phyloP scores from a whole-genome alignment of 2,329 filamentous ascomycete genomes.

The Cytospora schulzeri region DNA sequence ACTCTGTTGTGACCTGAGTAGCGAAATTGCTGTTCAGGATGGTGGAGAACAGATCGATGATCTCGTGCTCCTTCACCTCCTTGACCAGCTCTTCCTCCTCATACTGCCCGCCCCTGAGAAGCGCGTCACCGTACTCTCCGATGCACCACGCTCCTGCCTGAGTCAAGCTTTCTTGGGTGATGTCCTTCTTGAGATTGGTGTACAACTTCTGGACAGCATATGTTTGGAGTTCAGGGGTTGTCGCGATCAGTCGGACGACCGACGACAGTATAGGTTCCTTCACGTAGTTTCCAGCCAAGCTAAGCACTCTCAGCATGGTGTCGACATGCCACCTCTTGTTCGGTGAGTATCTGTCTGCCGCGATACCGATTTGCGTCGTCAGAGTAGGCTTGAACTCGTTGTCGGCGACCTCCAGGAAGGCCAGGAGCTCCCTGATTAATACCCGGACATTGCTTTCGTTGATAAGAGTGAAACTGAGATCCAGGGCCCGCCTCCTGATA shows the following conservation, averaged over 20 bases:
- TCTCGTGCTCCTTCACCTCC: conserved; percentile 80
- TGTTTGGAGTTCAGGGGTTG: conserved; percentile 89
- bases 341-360: conserved; percentile 91
- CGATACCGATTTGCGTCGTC: conserved; percentile 97
- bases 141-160: conserved; percentile 96
- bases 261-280: conserved; percentile 98
- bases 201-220: conserved; percentile 97
- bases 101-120: conserved; percentile 87
- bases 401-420: conserved; percentile 95
- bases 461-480: conserved; percentile 96
- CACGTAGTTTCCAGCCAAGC: conserved; percentile 92
- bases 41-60: conserved; percentile 88
- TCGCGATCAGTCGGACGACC: conserved; percentile 93
- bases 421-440: conserved; percentile 86
- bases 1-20: conserved; percentile 88
- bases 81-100: conserved; percentile 89
- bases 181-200: conserved; percentile 86
- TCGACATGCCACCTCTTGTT: conserved; percentile 99
- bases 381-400: conserved; percentile 99
- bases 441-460: conserved; percentile 96
- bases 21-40: conserved; percentile 95
- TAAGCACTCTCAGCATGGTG: conserved; percentile 92
- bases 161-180: conserved; percentile 94
- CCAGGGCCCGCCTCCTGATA: conserved; percentile 90
- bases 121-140: conserved; percentile 89